Base-by-base conservation (phyloP, 768 basidiomycete species). In the Tylopilus felleus region DNA sequence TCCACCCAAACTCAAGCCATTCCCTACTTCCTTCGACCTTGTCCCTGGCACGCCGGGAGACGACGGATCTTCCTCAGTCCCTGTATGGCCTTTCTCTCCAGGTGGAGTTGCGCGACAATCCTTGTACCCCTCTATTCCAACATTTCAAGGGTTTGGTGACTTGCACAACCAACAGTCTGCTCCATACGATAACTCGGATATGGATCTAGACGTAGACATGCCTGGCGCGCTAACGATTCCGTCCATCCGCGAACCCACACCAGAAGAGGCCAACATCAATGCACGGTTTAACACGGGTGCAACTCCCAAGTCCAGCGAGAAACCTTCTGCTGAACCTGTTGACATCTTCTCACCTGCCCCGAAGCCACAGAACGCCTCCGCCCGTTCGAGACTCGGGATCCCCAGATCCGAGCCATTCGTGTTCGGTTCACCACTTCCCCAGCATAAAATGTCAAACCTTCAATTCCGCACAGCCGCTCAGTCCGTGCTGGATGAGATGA, bases 401-500 rank as follows among this genome's bases (percentile, higher is more conserved):
- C 46, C 65, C 28, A 52, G 55, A 40, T 65, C 67, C 2, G 68
- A 78, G 22, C 82, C 84, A 0, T 93, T 92, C 72, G 65, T 90
- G 21, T 93, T 93, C 61, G 90, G 90, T 23, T 91, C 90, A 0
- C 85, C 88, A 0, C 76, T 81, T 4, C 82, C 86, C 8, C 79
- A 80, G 54, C 76, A 88, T 61, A 77, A 73, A 43, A 77, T 80
- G 41, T 82, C 85, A 29, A 84, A 88, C 58, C 70, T 73, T n/a
- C 80, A 85, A 47, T 92, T 93, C 71, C 78, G 76, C 48, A 68
- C 74, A 2, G 84, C 85, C 0, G 85, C 88, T 0, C 76, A 81
- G n/a, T 78, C 79, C 21, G 83, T 93, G 27, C 73, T 93, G 28
- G 86, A 85, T 47, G 91, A 93, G 69, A 90, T 93, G 86, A 91